A percentile compares a stretch with the other conserved stretches of the same genome.
Conservation (phyloP, 1,284 basidiomycete genomes). For the Marasmius oreades region DNA sequence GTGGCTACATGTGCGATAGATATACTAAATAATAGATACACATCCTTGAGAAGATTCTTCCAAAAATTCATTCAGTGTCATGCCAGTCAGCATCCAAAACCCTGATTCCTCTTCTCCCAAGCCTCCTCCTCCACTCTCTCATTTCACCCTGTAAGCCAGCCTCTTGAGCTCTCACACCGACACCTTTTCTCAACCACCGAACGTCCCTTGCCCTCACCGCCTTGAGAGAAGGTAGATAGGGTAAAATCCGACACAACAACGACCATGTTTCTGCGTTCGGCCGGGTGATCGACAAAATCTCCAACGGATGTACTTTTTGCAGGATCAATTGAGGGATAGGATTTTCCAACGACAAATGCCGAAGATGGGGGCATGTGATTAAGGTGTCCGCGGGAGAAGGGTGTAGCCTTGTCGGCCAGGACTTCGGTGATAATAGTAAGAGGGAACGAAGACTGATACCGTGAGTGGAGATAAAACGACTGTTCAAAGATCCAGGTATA, state of each 20-base stretch:
- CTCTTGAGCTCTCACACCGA: slow-evolving; percentile 58
- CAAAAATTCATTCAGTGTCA: slow-evolving; percentile 29
- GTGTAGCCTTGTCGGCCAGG: slow-evolving; percentile 64
- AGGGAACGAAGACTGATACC: slow-evolving; percentile 60
- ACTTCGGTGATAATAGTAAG: slow-evolving; percentile 64
- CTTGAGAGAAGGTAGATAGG: slow-evolving; percentile 50
- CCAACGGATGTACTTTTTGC: slow-evolving; percentile 41
- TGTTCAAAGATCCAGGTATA: slow-evolving; percentile 50
- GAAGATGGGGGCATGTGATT: slow-evolving; percentile 50
- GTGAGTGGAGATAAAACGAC: slow-evolving; percentile 61
- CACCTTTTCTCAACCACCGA: slow-evolving; percentile 65
- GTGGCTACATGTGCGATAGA: not conserved
- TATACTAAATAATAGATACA: not conserved
- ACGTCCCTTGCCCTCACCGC: slow-evolving; percentile 63
- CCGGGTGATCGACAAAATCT: slow-evolving; percentile 68
- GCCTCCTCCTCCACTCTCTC: slow-evolving; percentile 61
- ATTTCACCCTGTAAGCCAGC: slow-evolving; percentile 78
- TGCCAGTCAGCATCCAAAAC: slow-evolving; percentile 70
- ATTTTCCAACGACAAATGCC: slow-evolving; percentile 63
- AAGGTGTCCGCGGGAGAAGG: slow-evolving; percentile 57
- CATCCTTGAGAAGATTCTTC: not conserved
- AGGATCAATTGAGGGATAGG: slow-evolving; percentile 52
- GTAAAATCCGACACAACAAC: slow-evolving; percentile 51
- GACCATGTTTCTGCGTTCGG: slow-evolving; percentile 55
- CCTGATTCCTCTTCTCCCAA: slow-evolving; percentile 51